Conservation (phyloP, 75 land plant species). For the Adiantum capillusveneris region DNA sequence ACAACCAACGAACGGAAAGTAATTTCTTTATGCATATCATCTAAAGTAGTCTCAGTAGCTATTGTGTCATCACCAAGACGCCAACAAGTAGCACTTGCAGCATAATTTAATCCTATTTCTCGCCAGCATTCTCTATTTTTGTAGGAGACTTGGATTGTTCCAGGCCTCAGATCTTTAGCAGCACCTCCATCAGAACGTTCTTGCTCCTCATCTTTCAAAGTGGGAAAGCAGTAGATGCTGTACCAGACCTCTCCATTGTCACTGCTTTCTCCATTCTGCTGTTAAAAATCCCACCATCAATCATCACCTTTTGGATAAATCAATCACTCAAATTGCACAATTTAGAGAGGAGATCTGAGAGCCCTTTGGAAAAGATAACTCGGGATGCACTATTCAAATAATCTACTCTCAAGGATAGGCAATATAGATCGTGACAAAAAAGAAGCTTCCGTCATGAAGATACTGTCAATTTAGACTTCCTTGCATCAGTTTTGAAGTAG, state of each 20-base stretch:
- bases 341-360: background rate
- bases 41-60: constrained; percentile 69
- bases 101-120: constrained; percentile 71
- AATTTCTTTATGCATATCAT: constrained; percentile 66
- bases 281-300: background rate
- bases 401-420: no score
- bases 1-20: constrained; percentile 70
- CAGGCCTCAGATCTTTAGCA: constrained; percentile 25
- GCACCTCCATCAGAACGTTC: constrained; percentile 6
- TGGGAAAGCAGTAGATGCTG: constrained; percentile 35
- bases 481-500: no score
- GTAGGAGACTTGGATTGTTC: constrained; percentile 74
- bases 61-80: constrained; percentile 59
- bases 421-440: no score
- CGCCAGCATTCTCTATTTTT: constrained; percentile 74
- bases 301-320: background rate
- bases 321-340: background rate
- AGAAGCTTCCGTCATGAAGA: no score
- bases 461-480: no score
- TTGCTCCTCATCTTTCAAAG: constrained; percentile 19
- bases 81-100: constrained; percentile 75
- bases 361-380: no score
- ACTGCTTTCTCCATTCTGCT: constrained; percentile 2
- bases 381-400: no score
- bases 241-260: constrained; percentile 43